phyloP scores from a whole-genome alignment of 2,329 filamentous ascomycete species.

The Didymella lethalis region DNA sequence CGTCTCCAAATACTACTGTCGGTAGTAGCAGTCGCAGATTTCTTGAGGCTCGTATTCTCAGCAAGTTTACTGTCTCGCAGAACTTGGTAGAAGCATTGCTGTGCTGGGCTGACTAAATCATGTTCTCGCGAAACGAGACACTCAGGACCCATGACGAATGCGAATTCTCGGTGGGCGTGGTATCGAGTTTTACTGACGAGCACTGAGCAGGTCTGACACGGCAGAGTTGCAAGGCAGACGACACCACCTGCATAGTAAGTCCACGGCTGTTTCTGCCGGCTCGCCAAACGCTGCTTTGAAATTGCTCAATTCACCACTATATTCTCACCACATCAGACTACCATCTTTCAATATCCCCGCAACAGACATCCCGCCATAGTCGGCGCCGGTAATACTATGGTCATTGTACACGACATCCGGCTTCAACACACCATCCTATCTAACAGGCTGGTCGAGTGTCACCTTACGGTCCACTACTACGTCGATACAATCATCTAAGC shows the following conservation, averaged over 20 bases:
- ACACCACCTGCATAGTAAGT: not conserved
- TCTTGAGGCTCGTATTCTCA: slow-evolving; percentile 1
- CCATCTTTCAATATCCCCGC: not conserved
- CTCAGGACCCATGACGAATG: not conserved
- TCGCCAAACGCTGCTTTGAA: not conserved
- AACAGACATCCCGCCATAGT: too few relatives aligned
- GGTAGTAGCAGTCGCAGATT: not conserved
- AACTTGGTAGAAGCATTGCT: not conserved
- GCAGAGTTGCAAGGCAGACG: not conserved
- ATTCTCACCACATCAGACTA: slow-evolving; percentile 1
- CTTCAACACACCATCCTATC: not conserved
- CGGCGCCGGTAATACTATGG: not conserved
- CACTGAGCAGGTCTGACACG: not conserved
- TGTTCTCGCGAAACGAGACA: not conserved
- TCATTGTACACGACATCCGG: not conserved
- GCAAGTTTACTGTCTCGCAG: not conserved
- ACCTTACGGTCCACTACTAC: not conserved
- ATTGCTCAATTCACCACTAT: not conserved
- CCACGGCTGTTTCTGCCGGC: not conserved
- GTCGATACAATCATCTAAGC: not conserved
- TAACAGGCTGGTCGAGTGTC: not conserved
- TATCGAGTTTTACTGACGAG: not conserved
- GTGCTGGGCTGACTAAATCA: too few relatives aligned
- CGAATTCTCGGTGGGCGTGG: not conserved
- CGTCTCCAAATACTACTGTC: not conserved